Evolutionary conservation across 305 asterid species (phyloP), one percentile per base, ranked within the genome.

Genomic region (Fraxinus floribunda): DNA sequence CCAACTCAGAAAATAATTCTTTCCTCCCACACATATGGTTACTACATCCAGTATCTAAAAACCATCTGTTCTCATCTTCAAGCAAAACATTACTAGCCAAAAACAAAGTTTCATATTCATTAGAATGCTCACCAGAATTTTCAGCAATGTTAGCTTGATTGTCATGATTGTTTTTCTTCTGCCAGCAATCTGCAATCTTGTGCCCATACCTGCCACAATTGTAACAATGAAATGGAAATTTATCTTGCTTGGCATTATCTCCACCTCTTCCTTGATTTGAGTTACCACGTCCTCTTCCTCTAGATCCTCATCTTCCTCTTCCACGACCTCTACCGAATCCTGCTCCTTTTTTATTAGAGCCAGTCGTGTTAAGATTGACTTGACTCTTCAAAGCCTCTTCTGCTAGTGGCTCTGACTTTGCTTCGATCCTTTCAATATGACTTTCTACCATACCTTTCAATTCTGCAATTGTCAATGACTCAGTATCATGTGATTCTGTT

Each of bases 11-110:
- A 16, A 70, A 78, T 13, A 70, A 22, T 20, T 77, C 26, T 39
- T 77, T 66, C 26, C 18, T 66, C 1, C 73, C 74, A 34, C 78
- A 18, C 75, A 82, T 68, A 77, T 77, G 82, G 24, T 82, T 77
- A 77, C 78, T 82, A 52, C 39, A 35, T 35, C 7, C 39, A 35
- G 8, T 35, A 35, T 35, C 8, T 7, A 35, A 35, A 35, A 35
- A 52, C 20, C 2, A 52, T 16, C 0, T 52, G 32, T 32, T 62
- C 24, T 78, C 81, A 78, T 78, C 75, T 60, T 5, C 60, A 78
- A 4, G 39, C 9, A 80, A 71, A 41, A 13, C 6, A 20, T 80
- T 72, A 24, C 46, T 68, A 36, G 66, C 82, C 11, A 79, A 79
- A 38, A 68, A 22, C 41, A 79, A 79, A 18, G 64, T 38, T 38